Conservation (phyloP, 306 rosid genomes). For the Macrotyloma uniflorum region DNA sequence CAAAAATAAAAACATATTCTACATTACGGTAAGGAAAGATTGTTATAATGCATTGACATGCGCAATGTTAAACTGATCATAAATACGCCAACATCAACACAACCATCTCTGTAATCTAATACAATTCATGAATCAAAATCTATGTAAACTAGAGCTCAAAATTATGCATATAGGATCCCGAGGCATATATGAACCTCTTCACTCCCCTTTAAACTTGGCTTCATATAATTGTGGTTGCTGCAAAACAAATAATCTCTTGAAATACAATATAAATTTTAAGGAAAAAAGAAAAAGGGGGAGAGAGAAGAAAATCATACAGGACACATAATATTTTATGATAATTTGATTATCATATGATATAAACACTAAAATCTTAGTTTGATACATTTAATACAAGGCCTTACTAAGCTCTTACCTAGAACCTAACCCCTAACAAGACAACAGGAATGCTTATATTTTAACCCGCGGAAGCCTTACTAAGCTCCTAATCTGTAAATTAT, state of each 20-base stretch:
- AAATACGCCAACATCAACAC: conserved; percentile 3
- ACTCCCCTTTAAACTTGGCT: conserved; percentile 74
- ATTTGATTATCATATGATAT: not conserved
- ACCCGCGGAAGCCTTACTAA: not conserved
- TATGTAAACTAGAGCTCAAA: conserved; percentile 31
- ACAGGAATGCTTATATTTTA: not conserved
- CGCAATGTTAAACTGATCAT: conserved; percentile 1
- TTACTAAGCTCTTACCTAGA: not conserved
- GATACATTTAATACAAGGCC: not conserved
- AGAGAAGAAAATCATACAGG: not conserved
- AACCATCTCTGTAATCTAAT: conserved; percentile 39
- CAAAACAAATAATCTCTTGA: conserved; percentile 39
- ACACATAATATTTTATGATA: not conserved
- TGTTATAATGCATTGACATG: conserved; percentile 26
- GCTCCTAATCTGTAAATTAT: not conserved
- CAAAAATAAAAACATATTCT: not conserved
- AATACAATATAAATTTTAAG: not conserved
- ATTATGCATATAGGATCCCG: conserved; percentile 1
- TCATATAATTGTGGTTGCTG: conserved; percentile 84
- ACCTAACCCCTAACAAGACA: too few species aligned
- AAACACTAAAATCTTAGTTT: not conserved
- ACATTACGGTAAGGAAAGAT: not conserved
- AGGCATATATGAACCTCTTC: conserved; percentile 39
- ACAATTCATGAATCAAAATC: conserved; percentile 45
- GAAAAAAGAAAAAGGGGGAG: not conserved